Conservation (phyloP, 345 rosid genomes). For the Eucalyptus polybractea region DNA sequence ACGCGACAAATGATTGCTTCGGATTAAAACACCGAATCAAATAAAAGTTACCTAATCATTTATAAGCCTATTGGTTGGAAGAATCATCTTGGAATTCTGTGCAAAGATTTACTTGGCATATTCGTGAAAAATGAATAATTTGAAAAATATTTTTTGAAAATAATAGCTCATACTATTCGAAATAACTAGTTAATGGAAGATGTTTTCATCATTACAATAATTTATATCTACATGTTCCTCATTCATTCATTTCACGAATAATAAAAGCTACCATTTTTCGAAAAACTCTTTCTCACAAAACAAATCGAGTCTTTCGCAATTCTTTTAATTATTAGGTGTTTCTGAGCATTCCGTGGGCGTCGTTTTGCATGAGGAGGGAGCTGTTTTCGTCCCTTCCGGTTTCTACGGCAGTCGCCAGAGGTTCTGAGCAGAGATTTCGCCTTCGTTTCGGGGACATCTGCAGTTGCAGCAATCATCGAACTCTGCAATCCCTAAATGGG, state of each 20-base stretch:
- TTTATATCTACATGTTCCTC: too few relatives aligned
- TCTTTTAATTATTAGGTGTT: too few relatives aligned
- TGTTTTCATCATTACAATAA: too few relatives aligned
- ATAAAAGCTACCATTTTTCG: too few relatives aligned
- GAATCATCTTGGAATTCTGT: rapidly evolving
- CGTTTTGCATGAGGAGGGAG: neutral
- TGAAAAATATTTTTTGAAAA: rapidly evolving
- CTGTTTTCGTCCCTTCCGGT: neutral
- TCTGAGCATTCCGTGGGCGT: neutral
- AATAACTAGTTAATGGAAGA: too few relatives aligned
- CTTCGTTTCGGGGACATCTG: too few relatives aligned
- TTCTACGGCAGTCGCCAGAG: neutral
- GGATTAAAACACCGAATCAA: neutral
- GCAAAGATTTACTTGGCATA: rapidly evolving
- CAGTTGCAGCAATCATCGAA: neutral
- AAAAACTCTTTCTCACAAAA: rapidly evolving
- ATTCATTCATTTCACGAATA: too few relatives aligned
- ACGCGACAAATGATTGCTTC: neutral
- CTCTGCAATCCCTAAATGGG: neutral
- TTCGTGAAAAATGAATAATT: rapidly evolving
- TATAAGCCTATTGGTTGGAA: neutral
- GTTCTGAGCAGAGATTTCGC: too few relatives aligned
- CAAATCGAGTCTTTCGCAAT: too few relatives aligned
- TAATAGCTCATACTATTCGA: rapidly evolving
- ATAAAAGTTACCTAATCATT: neutral